These are phyloP conservation scores for Phaeotremella fagi DNA, from an alignment of 768 basidiomycete genomes.

Conservation along the genomic window DNA sequence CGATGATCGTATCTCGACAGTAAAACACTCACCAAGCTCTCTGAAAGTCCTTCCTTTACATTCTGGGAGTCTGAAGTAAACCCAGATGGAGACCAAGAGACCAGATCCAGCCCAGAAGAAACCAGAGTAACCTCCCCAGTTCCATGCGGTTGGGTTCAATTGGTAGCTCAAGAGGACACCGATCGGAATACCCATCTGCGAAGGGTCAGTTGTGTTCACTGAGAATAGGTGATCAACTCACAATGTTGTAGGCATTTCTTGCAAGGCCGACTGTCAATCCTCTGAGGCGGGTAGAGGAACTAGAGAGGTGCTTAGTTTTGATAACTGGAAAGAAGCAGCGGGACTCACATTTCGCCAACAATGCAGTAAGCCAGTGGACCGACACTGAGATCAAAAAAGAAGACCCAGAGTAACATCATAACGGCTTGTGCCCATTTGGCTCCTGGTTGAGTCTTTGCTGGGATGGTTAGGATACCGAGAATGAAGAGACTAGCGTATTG, in stretches of 20 bases:
- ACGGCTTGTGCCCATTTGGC: conserved; percentile 9
- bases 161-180: conserved; percentile 24
- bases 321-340: too few relatives aligned
- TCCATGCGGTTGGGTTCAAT: conserved; percentile 17
- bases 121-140: conserved; percentile 13
- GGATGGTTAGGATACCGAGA: background rate
- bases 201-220: too few relatives aligned
- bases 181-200: conserved; percentile 19
- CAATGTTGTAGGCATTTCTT: conserved; percentile 20
- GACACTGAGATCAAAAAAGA: conserved; percentile 9
- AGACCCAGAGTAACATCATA: conserved; percentile 8
- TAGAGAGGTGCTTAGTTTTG: too few relatives aligned
- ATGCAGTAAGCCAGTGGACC: conserved; percentile 25
- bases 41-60: conserved; percentile 20
- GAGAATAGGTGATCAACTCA: too few relatives aligned
- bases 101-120: conserved; percentile 35
- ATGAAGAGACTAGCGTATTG: background rate
- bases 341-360: conserved; percentile 15
- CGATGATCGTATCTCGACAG: too few relatives aligned
- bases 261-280: background rate
- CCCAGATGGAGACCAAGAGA: conserved; percentile 25
- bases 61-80: conserved; percentile 33
- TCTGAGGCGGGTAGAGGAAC: background rate
- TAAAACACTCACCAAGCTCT: conserved; percentile 16
- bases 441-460: background rate